Conservation (phyloP, 805 yeast species). For the Saccharomycopsis vini region DNA sequence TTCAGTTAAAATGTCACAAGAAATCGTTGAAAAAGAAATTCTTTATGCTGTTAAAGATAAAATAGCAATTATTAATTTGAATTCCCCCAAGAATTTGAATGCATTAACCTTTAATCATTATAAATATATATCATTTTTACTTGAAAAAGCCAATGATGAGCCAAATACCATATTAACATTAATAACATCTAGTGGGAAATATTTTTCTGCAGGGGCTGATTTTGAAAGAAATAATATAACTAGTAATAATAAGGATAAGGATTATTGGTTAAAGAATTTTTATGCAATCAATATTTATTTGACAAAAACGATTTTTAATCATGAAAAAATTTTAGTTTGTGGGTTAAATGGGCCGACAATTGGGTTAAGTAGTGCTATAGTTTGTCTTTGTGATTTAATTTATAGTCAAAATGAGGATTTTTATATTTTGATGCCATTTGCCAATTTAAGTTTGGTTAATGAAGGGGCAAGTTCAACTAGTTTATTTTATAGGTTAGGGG, state of each 20-base stretch:
- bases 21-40: slow-evolving; percentile 23
- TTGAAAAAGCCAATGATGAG: slow-evolving; percentile 56
- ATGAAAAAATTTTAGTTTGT: slow-evolving; percentile 58
- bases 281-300: slow-evolving; percentile 65
- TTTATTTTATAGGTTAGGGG: slow-evolving; percentile 60
- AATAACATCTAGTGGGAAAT: slow-evolving; percentile 61
- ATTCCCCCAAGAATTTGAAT: slow-evolving; percentile 52
- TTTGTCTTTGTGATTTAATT: slow-evolving; percentile 67
- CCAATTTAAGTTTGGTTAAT: slow-evolving; percentile 71
- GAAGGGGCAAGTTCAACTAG: slow-evolving; percentile 74
- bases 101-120: slow-evolving; percentile 63
- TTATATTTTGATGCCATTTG: slow-evolving; percentile 64
- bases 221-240: slow-evolving; percentile 19
- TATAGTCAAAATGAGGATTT: slow-evolving; percentile 55
- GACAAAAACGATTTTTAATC: slow-evolving; percentile 60
- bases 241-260: slow-evolving; percentile 6
- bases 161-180: slow-evolving; percentile 55
- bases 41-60: slow-evolving; percentile 31
- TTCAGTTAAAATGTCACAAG: not conserved
- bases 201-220: slow-evolving; percentile 82
- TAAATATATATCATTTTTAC: slow-evolving; percentile 44
- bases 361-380: slow-evolving; percentile 68
- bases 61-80: slow-evolving; percentile 55
- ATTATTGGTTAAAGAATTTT: slow-evolving; percentile 45
- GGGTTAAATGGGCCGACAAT: slow-evolving; percentile 84